These are phyloP conservation scores for Cairneyella variabilis DNA, from an alignment of 495 filamentous ascomycete species.

Conservation along the genomic window DNA sequence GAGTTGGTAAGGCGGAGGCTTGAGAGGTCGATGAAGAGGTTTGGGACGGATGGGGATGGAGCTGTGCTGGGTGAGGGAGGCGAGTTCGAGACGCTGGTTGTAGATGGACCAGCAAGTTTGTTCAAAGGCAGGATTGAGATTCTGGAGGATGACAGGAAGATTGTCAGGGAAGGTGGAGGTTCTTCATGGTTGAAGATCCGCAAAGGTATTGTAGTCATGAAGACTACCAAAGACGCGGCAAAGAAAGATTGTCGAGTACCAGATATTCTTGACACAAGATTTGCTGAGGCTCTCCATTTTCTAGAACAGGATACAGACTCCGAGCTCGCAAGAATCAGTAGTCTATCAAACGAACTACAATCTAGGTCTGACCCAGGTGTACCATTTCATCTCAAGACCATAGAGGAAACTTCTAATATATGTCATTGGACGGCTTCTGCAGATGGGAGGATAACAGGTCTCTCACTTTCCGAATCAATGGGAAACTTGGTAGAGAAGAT, in stretches of 20 bases:
- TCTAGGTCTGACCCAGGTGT: no score
- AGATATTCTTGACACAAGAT: constrained; percentile 19
- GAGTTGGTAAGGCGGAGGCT: constrained; percentile 47
- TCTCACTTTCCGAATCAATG: constrained; percentile 32
- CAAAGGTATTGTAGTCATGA: constrained; percentile 20
- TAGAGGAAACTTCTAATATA: background rate
- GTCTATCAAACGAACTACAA: background rate
- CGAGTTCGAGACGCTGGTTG: constrained; percentile 90
- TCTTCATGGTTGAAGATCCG: constrained; percentile 41
- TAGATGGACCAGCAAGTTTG: constrained; percentile 69
- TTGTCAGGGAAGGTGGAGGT: constrained; percentile 66
- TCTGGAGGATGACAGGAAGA: constrained; percentile 43
- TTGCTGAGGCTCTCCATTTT: constrained; percentile 3
- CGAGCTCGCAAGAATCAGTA: background rate
- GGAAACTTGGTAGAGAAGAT: constrained; percentile 31
- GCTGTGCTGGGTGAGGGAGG: constrained; percentile 88
- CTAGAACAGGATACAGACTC: background rate
- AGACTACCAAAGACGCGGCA: constrained; percentile 4
- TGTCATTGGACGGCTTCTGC: constrained; percentile 14
- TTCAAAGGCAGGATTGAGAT: constrained; percentile 72
- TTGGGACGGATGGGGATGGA: constrained; percentile 58
- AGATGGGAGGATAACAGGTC: background rate
- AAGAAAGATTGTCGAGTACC: constrained; percentile 17
- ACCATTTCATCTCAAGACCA: background rate
- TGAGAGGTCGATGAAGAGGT: constrained; percentile 60